A percentile compares a stretch with the other conserved stretches of the same genome.
These are phyloP conservation scores for Heliamphora exappendiculata DNA, from an alignment of 148 eudicot genomes.

Conservation along the genomic window DNA sequence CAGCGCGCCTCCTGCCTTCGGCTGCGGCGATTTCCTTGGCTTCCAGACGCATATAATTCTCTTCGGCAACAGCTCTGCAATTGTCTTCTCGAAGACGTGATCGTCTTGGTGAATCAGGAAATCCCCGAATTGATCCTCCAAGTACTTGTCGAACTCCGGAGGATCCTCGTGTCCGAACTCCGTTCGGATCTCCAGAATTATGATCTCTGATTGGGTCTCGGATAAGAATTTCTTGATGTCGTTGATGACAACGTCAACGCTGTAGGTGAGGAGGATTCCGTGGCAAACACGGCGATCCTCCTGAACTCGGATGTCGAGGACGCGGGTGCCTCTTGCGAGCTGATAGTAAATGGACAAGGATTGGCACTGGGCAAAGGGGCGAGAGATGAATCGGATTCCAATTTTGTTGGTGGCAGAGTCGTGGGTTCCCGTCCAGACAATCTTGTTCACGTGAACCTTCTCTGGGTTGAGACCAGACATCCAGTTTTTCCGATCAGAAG, in stretches of 20 bases:
- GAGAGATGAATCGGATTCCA: conserved; percentile 59
- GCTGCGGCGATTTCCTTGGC: conserved; percentile 56
- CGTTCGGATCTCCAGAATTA: conserved; percentile 80
- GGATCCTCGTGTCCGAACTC: conserved; percentile 88
- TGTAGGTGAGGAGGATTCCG: conserved; percentile 60
- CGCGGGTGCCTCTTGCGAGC: conserved; percentile 62
- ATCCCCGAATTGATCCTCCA: conserved; percentile 66
- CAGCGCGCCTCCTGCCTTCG: conserved; percentile 43
- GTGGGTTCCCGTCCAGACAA: conserved; percentile 91
- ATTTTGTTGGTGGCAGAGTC: conserved; percentile 85
- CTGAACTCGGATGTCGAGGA: conserved; percentile 70
- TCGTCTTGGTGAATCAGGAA: conserved; percentile 72
- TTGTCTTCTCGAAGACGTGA: conserved; percentile 56
- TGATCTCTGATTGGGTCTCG: conserved; percentile 75
- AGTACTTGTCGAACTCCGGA: conserved; percentile 65
- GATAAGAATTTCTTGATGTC: conserved; percentile 65
- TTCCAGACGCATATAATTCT: conserved; percentile 85
- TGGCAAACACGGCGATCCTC: conserved; percentile 78
- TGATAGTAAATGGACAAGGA: conserved; percentile 69
- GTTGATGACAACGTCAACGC: conserved; percentile 59
- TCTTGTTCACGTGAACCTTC: conserved; percentile 47
- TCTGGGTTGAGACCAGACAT: conserved; percentile 60
- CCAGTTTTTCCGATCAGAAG: conserved; percentile 72
- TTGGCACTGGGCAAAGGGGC: conserved; percentile 93
- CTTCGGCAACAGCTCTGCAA: conserved; percentile 65